Conservation (phyloP, 83 land plant species). For the Isoetes engelmannii region DNA sequence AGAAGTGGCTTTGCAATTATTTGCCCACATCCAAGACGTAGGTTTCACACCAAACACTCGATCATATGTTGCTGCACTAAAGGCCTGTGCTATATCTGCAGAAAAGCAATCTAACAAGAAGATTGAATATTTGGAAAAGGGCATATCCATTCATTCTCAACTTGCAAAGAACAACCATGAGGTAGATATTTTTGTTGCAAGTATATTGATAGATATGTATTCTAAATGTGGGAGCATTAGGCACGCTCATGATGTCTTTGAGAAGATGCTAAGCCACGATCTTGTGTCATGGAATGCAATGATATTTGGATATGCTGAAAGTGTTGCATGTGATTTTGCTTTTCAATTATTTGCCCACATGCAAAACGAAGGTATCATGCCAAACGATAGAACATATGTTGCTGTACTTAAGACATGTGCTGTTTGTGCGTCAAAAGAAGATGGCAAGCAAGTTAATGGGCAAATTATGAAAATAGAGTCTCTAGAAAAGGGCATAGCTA, state of each 20-base stretch:
- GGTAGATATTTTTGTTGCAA: slow-evolving; percentile 19
- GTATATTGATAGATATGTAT: slow-evolving; percentile 41
- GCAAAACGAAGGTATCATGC: slow-evolving; percentile 16
- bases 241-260: slow-evolving; percentile 35
- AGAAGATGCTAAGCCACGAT: slow-evolving; percentile 20
- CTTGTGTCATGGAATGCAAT: slow-evolving; percentile 48
- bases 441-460: neutral
- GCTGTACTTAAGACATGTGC: slow-evolving; percentile 16
- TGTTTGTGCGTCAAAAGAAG: neutral
- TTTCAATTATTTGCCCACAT: slow-evolving; percentile 18
- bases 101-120: too few species aligned
- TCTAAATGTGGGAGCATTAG: slow-evolving; percentile 17
- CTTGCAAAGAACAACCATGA: slow-evolving; percentile 1
- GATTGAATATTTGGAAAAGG: slow-evolving; percentile 19
- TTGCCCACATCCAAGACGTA: too few species aligned
- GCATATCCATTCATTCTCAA: slow-evolving; percentile 36
- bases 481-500: slow-evolving; percentile 21
- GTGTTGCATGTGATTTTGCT: slow-evolving; percentile 18
- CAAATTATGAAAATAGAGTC: slow-evolving; percentile 1
- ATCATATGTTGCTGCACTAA: slow-evolving; percentile 18
- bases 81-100: slow-evolving; percentile 32
- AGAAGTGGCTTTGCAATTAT: too few species aligned
- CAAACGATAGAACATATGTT: slow-evolving; percentile 41
- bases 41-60: too few species aligned
- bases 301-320: slow-evolving; percentile 24